Percentiles rank a stretch among this genome's conserved stretches.
These are phyloP conservation scores for Colletotrichum kahawae DNA, from an alignment of 2,329 filamentous ascomycete genomes.

Conservation along the genomic window DNA sequence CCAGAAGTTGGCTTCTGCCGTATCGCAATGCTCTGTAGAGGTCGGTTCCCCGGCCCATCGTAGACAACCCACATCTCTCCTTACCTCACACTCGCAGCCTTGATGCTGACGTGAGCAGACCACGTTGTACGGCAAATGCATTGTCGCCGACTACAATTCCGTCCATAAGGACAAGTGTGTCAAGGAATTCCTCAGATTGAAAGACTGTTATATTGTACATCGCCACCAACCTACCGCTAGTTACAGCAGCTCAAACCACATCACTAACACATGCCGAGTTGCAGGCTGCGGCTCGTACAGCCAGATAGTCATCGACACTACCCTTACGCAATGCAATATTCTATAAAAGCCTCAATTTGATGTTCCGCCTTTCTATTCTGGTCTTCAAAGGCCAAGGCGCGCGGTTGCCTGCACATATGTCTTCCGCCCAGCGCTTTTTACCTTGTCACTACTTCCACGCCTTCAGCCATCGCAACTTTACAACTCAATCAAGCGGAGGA, in stretches of 20 bases:
- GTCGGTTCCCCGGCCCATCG: slow-evolving; percentile 35
- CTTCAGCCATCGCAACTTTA: slow-evolving; percentile 42
- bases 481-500: slow-evolving; percentile 77
- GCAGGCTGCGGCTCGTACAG: slow-evolving; percentile 17
- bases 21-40: slow-evolving; percentile 60
- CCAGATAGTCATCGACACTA: background rate
- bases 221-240: background rate
- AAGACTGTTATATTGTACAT: slow-evolving; percentile 84
- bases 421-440: background rate
- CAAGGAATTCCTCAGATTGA: slow-evolving; percentile 82
- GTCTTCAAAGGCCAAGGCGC: background rate
- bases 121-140: slow-evolving; percentile 86
- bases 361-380: background rate
- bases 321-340: background rate
- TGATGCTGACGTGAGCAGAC: slow-evolving; percentile 58
- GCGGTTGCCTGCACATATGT: background rate
- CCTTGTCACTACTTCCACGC: background rate
- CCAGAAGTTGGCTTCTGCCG: slow-evolving; percentile 59
- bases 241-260: background rate
- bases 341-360: background rate
- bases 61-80: background rate
- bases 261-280: background rate
- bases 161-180: slow-evolving; percentile 90
- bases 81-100: background rate
- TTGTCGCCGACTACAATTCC: slow-evolving; percentile 87